Percentiles rank a stretch among this genome's conserved stretches.
These are phyloP conservation scores for Porcisia deanei DNA, from an alignment of 208 protist genomes.

Conservation along the genomic window DNA sequence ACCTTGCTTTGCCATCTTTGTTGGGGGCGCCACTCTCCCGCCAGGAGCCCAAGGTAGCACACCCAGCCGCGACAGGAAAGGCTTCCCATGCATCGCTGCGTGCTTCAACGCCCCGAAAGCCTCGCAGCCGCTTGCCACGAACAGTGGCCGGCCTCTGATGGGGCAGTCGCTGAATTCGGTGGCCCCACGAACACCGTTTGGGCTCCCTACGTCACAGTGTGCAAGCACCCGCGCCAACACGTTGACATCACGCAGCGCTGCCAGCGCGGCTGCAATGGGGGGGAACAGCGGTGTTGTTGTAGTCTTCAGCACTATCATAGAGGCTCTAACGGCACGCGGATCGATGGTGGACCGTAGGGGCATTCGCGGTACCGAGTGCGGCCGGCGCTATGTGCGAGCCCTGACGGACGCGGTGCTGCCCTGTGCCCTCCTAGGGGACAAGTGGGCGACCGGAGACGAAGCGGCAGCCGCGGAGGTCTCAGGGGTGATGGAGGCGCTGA, in stretches of 20 bases:
- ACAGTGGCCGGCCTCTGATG: not conserved
- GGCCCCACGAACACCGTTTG: not conserved
- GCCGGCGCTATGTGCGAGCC: constrained; percentile 28
- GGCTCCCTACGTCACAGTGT: not conserved
- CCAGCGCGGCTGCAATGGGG: not conserved
- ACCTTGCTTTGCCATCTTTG: constrained; percentile 44
- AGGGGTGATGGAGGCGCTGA: constrained; percentile 21
- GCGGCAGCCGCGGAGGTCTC: constrained; percentile 16
- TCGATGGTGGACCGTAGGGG: constrained; percentile 30
- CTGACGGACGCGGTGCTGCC: constrained; percentile 24
- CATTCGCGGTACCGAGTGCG: constrained; percentile 34
- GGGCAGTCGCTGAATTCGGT: not conserved
- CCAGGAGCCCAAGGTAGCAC: constrained; percentile 2
- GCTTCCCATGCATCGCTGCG: constrained; percentile 26
- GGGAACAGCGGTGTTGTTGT: constrained; percentile 9
- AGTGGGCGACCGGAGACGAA: not conserved
- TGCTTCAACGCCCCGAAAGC: constrained; percentile 30
- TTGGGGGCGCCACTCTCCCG: constrained; percentile 15
- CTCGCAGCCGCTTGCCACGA: not conserved
- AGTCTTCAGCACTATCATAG: constrained; percentile 28
- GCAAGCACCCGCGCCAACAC: constrained; percentile 1
- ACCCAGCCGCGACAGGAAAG: not conserved
- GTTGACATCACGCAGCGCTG: not conserved
- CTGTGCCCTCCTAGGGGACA: constrained; percentile 28
- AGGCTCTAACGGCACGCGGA: constrained; percentile 31